Base-by-base conservation (phyloP, 495 filamentous ascomycete genomes). In the Talaromyces trachyspermus region DNA sequence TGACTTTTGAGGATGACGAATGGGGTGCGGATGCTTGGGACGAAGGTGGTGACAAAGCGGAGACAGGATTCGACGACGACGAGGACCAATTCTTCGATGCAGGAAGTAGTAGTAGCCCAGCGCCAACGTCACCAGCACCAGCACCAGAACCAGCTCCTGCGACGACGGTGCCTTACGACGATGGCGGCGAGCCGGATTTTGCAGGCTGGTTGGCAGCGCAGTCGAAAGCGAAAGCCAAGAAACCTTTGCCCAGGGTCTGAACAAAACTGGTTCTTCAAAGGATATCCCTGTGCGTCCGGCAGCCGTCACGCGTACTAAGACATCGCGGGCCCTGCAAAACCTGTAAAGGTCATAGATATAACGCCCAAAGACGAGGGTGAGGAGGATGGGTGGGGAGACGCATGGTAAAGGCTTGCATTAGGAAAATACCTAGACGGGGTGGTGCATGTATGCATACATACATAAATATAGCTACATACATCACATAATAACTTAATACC, bases 161-260 rank as follows among this genome's bases (percentile, higher is more conserved):
- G 8, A 54, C 71, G 2, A 22, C 44, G 37, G 72, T 69, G 10
- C 74, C 80, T 0, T 94, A 83, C 51, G 86, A 89, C 50, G 88
- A 94, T 56, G 81, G 83, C 24, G 83, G 82, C 2, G 89, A 96
- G 57, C 89, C 89, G 2, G 90, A 96, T 60, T 96, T 96, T 64
- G 90, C 89, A 15, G 88, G 87, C 4, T 95, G 90, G 89, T 63
- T 95, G 35, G 87, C 86, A 8, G 88, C 88, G 12, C 89, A 95
- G 63, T 76, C 81, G 15, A 68, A 84, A 53, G 77, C 84, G 50
- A 95, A 91, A 64, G 66, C 70, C 36, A 75, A 78, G 47, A 86
- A 83, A 45, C 70, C 79, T 2, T 49, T 95, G 29, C 88, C 88
- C 0, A 91, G 63, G 88, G 89, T 0, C 56, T 94, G 40, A 22